Evolutionary conservation across 176 grass and related monocot species (phyloP).

Genomic region (Bromus sterilis): DNA sequence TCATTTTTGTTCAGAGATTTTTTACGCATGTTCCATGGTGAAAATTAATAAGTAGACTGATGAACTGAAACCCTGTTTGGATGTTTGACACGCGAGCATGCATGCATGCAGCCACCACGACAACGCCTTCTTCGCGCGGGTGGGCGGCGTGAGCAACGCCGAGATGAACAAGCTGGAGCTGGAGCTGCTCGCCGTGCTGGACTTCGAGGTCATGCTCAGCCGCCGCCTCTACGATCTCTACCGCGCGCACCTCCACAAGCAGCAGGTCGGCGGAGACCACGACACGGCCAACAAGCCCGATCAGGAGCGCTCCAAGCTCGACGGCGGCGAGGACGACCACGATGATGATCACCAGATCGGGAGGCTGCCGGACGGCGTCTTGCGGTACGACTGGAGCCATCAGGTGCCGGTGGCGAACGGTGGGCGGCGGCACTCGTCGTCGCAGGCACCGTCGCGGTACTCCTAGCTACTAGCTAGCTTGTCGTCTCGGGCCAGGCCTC

Average conservation of each 20-base stretch:
- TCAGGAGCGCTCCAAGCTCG: neutral
- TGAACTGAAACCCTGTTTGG: neutral
- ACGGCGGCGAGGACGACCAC: neutral
- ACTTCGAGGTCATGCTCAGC: conserved; percentile 54
- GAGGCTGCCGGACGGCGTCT: neutral
- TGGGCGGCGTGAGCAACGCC: conserved; percentile 82
- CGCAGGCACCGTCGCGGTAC: conserved; percentile 4
- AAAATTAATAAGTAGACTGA: neutral
- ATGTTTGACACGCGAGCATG: neutral
- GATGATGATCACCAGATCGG: neutral
- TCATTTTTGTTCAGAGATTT: neutral
- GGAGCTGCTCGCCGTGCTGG: conserved; percentile 70
- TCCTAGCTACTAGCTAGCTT: neutral
- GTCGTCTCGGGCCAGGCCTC: neutral
- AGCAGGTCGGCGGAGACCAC: neutral
- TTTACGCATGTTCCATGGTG: neutral
- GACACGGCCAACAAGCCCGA: neutral
- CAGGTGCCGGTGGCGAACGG: neutral
- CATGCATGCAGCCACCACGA: conserved; percentile 55
- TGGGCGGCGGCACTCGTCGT: conserved; percentile 20
- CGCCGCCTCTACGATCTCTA: conserved; percentile 49
- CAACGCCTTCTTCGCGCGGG: conserved; percentile 93
- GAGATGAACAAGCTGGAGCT: conserved; percentile 88
- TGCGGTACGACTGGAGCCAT: neutral
- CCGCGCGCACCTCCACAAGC: conserved; percentile 39